phyloP scores from a whole-genome alignment of 2,329 filamentous ascomycete species.

The Colletotrichum salicis region DNA sequence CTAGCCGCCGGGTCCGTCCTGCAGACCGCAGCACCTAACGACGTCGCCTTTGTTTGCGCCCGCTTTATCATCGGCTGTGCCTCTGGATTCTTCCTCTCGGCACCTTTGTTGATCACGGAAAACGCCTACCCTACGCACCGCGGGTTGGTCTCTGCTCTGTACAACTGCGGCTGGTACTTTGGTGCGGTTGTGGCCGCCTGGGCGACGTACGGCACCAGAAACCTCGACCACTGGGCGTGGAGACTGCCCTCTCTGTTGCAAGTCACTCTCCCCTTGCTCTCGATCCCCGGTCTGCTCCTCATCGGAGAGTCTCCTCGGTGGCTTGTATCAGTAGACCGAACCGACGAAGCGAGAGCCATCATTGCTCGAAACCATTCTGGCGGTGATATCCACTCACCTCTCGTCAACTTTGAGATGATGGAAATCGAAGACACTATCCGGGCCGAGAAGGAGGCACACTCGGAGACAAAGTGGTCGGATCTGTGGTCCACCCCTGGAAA shows the following conservation, averaged over 20 bases:
- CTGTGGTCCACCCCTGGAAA: constrained; percentile 40
- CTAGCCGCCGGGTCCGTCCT: constrained; percentile 34
- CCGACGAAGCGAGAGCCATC: constrained; percentile 40
- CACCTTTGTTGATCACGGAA: constrained; percentile 48
- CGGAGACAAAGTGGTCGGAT: constrained; percentile 13
- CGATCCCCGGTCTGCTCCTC: constrained; percentile 40
- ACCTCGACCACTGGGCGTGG: constrained; percentile 21
- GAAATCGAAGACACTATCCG: constrained; percentile 40
- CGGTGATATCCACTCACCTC: constrained; percentile 35
- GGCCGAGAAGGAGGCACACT: constrained; percentile 33
- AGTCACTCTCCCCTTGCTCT: constrained; percentile 52
- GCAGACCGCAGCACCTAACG: constrained; percentile 39
- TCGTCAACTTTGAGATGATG: constrained; percentile 38
- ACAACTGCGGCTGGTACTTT: constrained; percentile 43
- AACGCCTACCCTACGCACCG: constrained; percentile 46
- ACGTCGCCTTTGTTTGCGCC: constrained; percentile 45
- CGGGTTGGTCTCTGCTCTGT: constrained; percentile 13
- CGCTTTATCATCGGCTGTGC: constrained; percentile 48
- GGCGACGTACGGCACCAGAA: constrained; percentile 37
- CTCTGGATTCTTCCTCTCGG: constrained; percentile 40
- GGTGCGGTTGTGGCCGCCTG: constrained; percentile 48
- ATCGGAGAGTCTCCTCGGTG: constrained; percentile 44
- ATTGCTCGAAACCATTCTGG: constrained; percentile 42
- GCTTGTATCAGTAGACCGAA: constrained; percentile 42
- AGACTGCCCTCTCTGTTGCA: constrained; percentile 50